These are phyloP conservation scores for Vitis cinerea DNA, from an alignment of 164 flowering plant genomes.

Conservation along the genomic window DNA sequence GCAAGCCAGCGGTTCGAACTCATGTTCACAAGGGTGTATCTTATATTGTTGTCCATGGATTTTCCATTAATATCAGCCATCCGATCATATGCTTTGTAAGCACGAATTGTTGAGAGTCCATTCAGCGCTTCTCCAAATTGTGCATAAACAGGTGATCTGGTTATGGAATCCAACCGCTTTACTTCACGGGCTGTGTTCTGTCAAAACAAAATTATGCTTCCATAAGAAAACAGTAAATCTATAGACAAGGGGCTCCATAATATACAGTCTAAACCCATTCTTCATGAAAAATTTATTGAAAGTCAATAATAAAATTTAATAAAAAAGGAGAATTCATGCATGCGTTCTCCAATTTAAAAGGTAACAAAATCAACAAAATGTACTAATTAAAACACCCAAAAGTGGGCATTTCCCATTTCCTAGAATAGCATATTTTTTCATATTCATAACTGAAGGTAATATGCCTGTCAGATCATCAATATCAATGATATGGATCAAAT, in stretches of 20 bases:
- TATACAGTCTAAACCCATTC: background rate
- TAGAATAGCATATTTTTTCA: too few species aligned
- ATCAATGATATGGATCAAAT: too few species aligned
- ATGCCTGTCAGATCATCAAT: too few species aligned
- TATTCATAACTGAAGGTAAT: too few species aligned
- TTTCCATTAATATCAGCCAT: slow-evolving; percentile 90
- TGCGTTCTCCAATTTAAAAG: too few species aligned
- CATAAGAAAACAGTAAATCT: background rate
- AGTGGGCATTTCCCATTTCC: too few species aligned
- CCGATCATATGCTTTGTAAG: slow-evolving; percentile 95
- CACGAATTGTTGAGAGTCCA: slow-evolving; percentile 90
- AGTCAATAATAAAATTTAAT: background rate
- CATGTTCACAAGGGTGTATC: slow-evolving; percentile 89
- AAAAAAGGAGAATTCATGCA: background rate
- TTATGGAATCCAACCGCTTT: slow-evolving; percentile 88
- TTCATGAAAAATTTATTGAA: background rate
- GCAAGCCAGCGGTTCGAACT: slow-evolving; percentile 95
- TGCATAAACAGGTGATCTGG: slow-evolving; percentile 98
- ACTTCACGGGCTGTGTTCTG: slow-evolving; percentile 98
- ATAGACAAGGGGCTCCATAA: background rate
- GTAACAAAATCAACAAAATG: too few species aligned
- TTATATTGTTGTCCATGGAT: slow-evolving; percentile 90
- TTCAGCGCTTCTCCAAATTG: slow-evolving; percentile 98
- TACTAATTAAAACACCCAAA: too few species aligned
- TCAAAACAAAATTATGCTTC: slow-evolving; percentile 5